These are phyloP conservation scores for Cryomyces antarcticus DNA, from an alignment of 495 filamentous ascomycete genomes.

Conservation along the genomic window DNA sequence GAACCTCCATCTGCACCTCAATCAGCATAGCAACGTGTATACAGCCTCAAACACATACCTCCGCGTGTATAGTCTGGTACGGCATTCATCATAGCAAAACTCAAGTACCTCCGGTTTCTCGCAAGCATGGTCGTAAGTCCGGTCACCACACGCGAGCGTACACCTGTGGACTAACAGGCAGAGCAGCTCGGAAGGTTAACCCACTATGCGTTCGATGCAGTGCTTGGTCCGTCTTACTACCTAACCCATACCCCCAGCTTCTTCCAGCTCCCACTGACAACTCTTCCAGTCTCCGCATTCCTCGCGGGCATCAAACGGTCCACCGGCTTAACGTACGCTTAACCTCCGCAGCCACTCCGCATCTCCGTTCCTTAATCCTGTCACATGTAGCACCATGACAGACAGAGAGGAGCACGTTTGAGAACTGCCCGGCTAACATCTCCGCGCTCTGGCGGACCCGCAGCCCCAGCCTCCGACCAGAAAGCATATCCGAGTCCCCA, in stretches of 20 bases:
- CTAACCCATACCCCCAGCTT: background rate
- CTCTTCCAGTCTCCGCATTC: conserved; percentile 62
- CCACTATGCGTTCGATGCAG: conserved; percentile 93
- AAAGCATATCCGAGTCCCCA: conserved; percentile 67
- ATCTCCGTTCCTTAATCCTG: conserved; percentile 1
- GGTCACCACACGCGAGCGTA: too few species aligned
- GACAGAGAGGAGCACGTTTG: background rate
- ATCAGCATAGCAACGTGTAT: too few species aligned
- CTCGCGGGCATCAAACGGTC: conserved; percentile 91
- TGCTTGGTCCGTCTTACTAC: conserved; percentile 44
- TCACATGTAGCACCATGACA: background rate
- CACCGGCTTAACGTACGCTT: conserved; percentile 86
- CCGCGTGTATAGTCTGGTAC: too few species aligned
- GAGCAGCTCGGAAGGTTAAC: conserved; percentile 72
- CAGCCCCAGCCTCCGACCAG: conserved; percentile 72
- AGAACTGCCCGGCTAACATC: background rate
- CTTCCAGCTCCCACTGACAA: background rate
- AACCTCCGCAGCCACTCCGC: conserved; percentile 1
- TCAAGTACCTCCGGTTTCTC: too few species aligned
- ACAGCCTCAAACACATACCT: too few species aligned
- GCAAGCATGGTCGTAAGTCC: too few species aligned
- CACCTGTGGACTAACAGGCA: background rate
- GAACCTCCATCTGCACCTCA: too few species aligned
- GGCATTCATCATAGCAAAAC: too few species aligned
- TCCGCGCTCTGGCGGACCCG: conserved; percentile 18